Evolutionary conservation across 1,139 yeast species (phyloP), one percentile per base, ranked within the genome.

Genomic region (Ashbya aceris): DNA sequence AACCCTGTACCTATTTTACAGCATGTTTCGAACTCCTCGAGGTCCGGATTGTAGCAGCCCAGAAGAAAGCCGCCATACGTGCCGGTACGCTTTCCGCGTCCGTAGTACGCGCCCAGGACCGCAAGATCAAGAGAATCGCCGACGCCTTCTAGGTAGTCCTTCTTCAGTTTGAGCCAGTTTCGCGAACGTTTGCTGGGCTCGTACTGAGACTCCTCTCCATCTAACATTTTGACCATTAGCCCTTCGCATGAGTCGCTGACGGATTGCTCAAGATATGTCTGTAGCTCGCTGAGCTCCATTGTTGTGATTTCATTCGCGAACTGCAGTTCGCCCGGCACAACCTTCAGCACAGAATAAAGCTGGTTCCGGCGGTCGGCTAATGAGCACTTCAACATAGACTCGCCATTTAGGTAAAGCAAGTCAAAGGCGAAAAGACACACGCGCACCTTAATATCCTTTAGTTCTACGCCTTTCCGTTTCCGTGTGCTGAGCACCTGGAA

Each of bases 1-100:
- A 91, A 91, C 0, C 99, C 99, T 0, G 99, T 93, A 36, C 98
- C 98, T 43, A 93, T 89, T 61, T 93, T 91, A 66, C 98, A 91
- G 36, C 95, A 83, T 0, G 96, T 84, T 60, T 91, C 98, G 57
- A 77, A 86, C 54, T 87, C 96, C 17, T 94, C 97, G 0, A 86
- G 75, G 48, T 89, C 96, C 41, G 78, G 77, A 56, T 91, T 89
- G 60, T 86, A 89, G 33, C 93, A 80, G 0, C 96, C 98, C 43
- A 93, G 69, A 32, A 91, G 65, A 57, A 86, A 91, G 2, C 97
- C 98, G 41, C 99, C 99, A 61, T 89, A 91, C 44, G 82, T 73
- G 20, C 95, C 96, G 0, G 97, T 87, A 56, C 99, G 74, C 62
- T 91, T 93, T 38, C 99, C 99, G 49, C 78, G 78, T 11, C 99